Percentiles rank a stretch among this genome's conserved stretches.
phyloP scores from a whole-genome alignment of 1,284 basidiomycete genomes.

The Cystobasidium slooffiae region DNA sequence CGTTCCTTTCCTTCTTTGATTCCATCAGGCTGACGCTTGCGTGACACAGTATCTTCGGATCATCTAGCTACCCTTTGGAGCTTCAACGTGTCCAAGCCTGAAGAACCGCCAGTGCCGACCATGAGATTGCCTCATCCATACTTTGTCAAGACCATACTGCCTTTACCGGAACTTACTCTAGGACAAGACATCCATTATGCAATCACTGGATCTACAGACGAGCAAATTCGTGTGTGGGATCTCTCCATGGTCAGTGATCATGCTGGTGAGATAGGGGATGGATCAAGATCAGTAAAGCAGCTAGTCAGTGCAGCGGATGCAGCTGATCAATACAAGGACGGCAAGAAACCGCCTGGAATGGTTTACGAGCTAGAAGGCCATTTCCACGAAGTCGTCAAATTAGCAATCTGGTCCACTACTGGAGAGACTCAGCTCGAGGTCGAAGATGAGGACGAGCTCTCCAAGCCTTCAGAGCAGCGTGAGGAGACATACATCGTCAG shows the following conservation, averaged over 20 bases:
- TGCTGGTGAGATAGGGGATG: slow-evolving; percentile 17
- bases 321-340: slow-evolving; percentile 63
- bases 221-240: slow-evolving; percentile 68
- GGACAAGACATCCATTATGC: slow-evolving; percentile 68
- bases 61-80: slow-evolving; percentile 70
- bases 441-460: slow-evolving; percentile 4
- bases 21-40: neutral
- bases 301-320: slow-evolving; percentile 58
- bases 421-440: slow-evolving; percentile 59
- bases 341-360: slow-evolving; percentile 55
- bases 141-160: slow-evolving; percentile 73
- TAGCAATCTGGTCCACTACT: slow-evolving; percentile 71
- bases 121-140: slow-evolving; percentile 68
- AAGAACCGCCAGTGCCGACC: slow-evolving; percentile 57
- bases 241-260: slow-evolving; percentile 46
- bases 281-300: slow-evolving; percentile 27
- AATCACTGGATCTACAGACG: slow-evolving; percentile 75
- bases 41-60: slow-evolving; percentile 74
- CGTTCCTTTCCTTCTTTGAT: slow-evolving; percentile 27
- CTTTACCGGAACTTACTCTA: slow-evolving; percentile 65
- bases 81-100: slow-evolving; percentile 57
- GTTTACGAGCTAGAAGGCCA: slow-evolving; percentile 73
- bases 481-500: slow-evolving; percentile 78
- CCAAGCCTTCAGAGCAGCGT: slow-evolving; percentile 56
- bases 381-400: slow-evolving; percentile 78